These are phyloP conservation scores for Pythium inflatum DNA, from an alignment of 352 stramenopile species.

Conservation along the genomic window DNA sequence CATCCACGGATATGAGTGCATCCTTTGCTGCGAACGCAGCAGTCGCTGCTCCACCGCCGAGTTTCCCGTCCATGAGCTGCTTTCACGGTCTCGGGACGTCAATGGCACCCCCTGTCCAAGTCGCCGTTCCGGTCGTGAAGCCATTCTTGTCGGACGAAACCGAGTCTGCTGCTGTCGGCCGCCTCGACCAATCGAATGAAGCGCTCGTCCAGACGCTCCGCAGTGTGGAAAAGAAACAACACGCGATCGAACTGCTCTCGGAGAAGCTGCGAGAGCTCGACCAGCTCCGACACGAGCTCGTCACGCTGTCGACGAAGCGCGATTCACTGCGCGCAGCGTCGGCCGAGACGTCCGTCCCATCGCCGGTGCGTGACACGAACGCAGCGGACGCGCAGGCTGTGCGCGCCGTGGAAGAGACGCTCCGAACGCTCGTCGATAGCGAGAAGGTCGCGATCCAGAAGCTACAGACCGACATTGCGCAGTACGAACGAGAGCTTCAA, in stretches of 20 bases:
- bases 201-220: slow-evolving; percentile 44
- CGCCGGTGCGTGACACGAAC: slow-evolving; percentile 15
- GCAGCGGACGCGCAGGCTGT: slow-evolving; percentile 41
- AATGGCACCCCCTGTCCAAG: not conserved
- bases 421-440: slow-evolving; percentile 58
- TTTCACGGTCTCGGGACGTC: slow-evolving; percentile 15
- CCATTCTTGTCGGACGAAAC: slow-evolving; percentile 67
- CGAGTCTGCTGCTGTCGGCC: slow-evolving; percentile 48
- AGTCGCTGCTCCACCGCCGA: not conserved
- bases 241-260: slow-evolving; percentile 57
- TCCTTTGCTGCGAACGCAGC: not conserved
- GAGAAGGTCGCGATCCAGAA: slow-evolving; percentile 61
- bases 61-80: slow-evolving; percentile 33
- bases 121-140: slow-evolving; percentile 20
- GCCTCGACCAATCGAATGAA: slow-evolving; percentile 68
- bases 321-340: slow-evolving; percentile 50
- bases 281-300: slow-evolving; percentile 71
- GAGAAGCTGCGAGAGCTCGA: slow-evolving; percentile 74
- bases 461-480: slow-evolving; percentile 55
- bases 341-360: slow-evolving; percentile 6
- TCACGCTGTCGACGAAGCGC: slow-evolving; percentile 69
- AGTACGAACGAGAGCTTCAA: slow-evolving; percentile 57
- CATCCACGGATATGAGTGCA: slow-evolving; percentile 23
- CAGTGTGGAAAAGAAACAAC: slow-evolving; percentile 67
- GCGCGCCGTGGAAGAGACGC: slow-evolving; percentile 48